Conservation (phyloP, 2,329 filamentous ascomycete genomes). For the Arthroderma sp. region DNA sequence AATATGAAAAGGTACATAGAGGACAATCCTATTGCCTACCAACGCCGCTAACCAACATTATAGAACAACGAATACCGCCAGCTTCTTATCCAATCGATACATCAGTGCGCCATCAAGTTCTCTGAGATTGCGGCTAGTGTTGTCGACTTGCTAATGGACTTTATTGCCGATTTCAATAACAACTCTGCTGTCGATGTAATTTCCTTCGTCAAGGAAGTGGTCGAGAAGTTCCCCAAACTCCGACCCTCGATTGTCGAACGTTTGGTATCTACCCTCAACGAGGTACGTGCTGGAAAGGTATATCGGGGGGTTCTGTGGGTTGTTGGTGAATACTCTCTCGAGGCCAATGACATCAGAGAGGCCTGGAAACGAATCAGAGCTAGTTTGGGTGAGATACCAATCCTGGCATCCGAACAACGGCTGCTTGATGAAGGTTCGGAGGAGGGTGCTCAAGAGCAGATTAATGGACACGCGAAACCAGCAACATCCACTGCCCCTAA, state of each 20-base stretch:
- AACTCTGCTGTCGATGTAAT: slow-evolving; percentile 95
- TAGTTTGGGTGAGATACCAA: slow-evolving; percentile 91
- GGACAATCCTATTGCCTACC: background rate
- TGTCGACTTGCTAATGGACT: slow-evolving; percentile 95
- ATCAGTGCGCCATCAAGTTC: slow-evolving; percentile 97
- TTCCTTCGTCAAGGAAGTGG: slow-evolving; percentile 96
- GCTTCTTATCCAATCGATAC: slow-evolving; percentile 89
- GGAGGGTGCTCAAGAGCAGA: slow-evolving; percentile 55
- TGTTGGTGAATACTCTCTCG: slow-evolving; percentile 88
- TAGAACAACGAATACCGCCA: slow-evolving; percentile 84
- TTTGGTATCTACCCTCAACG: slow-evolving; percentile 76
- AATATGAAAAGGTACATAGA: slow-evolving; percentile 68
- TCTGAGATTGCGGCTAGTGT: slow-evolving; percentile 95
- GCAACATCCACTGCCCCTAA: slow-evolving; percentile 69
- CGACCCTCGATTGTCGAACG: slow-evolving; percentile 76
- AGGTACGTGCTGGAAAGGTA: slow-evolving; percentile 92
- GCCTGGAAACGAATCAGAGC: slow-evolving; percentile 93
- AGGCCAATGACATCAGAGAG: slow-evolving; percentile 86
- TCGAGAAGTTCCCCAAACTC: slow-evolving; percentile 90
- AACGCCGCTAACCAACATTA: slow-evolving; percentile 13
- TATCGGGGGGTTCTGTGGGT: slow-evolving; percentile 97
- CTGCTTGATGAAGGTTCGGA: slow-evolving; percentile 72
- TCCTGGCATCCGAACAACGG: slow-evolving; percentile 85
- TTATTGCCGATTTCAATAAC: slow-evolving; percentile 97
- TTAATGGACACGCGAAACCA: slow-evolving; percentile 67